These are phyloP conservation scores for Hygrophila difformis DNA, from an alignment of 257 asterid genomes.

Conservation along the genomic window DNA sequence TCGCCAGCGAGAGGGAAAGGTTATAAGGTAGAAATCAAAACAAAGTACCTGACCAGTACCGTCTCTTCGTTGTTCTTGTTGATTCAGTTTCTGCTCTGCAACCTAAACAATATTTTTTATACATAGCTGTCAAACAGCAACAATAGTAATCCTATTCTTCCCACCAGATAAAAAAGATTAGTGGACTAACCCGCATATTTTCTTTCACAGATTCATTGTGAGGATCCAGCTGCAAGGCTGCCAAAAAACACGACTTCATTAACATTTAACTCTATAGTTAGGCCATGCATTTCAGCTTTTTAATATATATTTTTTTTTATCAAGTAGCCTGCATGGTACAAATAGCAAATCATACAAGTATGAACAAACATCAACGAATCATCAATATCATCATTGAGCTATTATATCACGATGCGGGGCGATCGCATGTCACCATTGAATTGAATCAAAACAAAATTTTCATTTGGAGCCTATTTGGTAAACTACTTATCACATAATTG, in stretches of 20 bases:
- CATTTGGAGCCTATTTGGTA: too few relatives aligned
- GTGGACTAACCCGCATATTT: constrained; percentile 62
- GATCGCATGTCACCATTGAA: too few relatives aligned
- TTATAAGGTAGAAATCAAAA: not conserved
- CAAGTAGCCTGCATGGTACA: too few relatives aligned
- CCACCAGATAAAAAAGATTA: not conserved
- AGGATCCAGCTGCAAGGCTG: constrained; percentile 85
- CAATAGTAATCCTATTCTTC: not conserved
- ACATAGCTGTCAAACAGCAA: not conserved
- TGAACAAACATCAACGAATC: too few relatives aligned
- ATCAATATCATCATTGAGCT: too few relatives aligned
- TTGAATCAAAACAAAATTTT: too few relatives aligned
- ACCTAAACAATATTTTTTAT: constrained; percentile 31
- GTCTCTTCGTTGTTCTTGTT: constrained; percentile 44
- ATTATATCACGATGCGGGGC: too few relatives aligned
- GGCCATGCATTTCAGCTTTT: constrained; percentile 11
- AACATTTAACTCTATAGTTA: constrained; percentile 8
- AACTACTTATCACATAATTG: too few relatives aligned
- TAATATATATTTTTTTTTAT: too few relatives aligned
- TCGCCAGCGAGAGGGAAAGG: not conserved
- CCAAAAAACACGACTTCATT: constrained; percentile 15
- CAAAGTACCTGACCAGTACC: constrained; percentile 44
- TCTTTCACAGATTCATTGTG: constrained; percentile 55
- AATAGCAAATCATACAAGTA: too few relatives aligned
- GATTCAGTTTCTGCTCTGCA: constrained; percentile 61